A percentile compares a stretch with the other conserved stretches of the same genome.
Conservation (phyloP, 2,329 filamentous ascomycete species). For the Pleomassaria siparia region DNA sequence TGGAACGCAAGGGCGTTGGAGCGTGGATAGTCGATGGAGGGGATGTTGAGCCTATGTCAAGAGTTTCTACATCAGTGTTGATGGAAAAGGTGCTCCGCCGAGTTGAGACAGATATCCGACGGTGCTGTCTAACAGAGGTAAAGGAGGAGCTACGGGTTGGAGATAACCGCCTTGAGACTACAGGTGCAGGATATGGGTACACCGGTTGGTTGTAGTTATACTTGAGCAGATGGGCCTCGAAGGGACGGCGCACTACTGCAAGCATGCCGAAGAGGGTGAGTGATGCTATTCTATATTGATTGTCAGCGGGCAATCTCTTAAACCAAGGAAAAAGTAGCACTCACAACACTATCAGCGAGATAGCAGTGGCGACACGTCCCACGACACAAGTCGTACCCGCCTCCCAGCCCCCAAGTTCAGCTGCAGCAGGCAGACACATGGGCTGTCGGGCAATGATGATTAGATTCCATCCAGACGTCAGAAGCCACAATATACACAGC, state of each 20-base stretch:
- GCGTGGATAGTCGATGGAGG: constrained; percentile 21
- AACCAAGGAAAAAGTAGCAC: constrained; percentile 5
- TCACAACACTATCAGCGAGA: constrained; percentile 39
- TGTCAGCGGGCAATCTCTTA: not conserved
- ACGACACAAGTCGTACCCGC: constrained; percentile 34
- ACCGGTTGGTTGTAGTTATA: constrained; percentile 20
- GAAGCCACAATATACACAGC: constrained; percentile 39
- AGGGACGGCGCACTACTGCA: constrained; percentile 36
- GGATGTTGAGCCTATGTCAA: constrained; percentile 22
- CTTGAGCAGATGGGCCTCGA: constrained; percentile 40
- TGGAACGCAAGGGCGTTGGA: constrained; percentile 19
- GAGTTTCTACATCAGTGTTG: constrained; percentile 28
- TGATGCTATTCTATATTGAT: constrained; percentile 29
- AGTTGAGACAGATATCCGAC: constrained; percentile 18
- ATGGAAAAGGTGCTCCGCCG: constrained; percentile 20
- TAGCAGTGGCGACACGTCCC: constrained; percentile 31
- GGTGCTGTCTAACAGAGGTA: constrained; percentile 16
- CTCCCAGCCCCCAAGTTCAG: constrained; percentile 33
- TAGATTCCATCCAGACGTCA: constrained; percentile 44
- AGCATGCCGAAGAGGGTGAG: constrained; percentile 37
- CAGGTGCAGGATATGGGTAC: constrained; percentile 15
- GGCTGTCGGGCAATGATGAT: constrained; percentile 42
- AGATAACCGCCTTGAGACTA: constrained; percentile 20
- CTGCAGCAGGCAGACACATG: constrained; percentile 27
- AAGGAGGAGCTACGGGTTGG: constrained; percentile 15